Evolutionary conservation across 2,329 filamentous ascomycete species (phyloP).

Genomic region (Reticulascus tulasneorum): DNA sequence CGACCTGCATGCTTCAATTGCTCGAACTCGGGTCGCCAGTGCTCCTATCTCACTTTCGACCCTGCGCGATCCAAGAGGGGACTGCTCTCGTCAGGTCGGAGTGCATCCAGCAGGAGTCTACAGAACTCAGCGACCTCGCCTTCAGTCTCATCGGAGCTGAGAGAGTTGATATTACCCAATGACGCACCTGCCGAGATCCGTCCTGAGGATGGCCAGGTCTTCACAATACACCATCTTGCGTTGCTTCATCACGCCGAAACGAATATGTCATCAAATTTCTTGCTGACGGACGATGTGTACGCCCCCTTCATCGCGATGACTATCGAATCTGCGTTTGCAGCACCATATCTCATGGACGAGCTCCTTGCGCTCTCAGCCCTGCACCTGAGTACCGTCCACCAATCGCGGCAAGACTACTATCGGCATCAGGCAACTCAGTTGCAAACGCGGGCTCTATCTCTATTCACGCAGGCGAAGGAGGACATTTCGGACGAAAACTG

Average conservation of each 20-base stretch:
- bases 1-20: constrained; percentile 37
- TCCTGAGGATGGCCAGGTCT: constrained; percentile 17
- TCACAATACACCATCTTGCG: constrained; percentile 33
- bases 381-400: constrained; percentile 24
- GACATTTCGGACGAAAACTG: constrained; percentile 23
- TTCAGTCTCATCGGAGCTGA: constrained; percentile 4
- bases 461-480: constrained; percentile 23
- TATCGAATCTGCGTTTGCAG: constrained; percentile 22
- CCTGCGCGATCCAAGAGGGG: constrained; percentile 6
- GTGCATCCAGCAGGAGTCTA: background rate
- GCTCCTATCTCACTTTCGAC: constrained; percentile 23
- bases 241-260: constrained; percentile 31
- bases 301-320: constrained; percentile 25
- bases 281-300: constrained; percentile 12
- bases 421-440: constrained; percentile 25
- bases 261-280: constrained; percentile 18
- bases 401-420: constrained; percentile 18
- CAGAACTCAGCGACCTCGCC: constrained; percentile 2
- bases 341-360: constrained; percentile 34
- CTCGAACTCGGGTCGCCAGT: constrained; percentile 29
- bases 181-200: constrained; percentile 4
- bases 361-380: constrained; percentile 32
- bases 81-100: constrained; percentile 1
- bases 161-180: constrained; percentile 5
- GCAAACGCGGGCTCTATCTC: constrained; percentile 22